A percentile compares a stretch with the other conserved stretches of the same genome.
Conservation (phyloP, 345 rosid genomes). For the Melaleuca alternifolia region DNA sequence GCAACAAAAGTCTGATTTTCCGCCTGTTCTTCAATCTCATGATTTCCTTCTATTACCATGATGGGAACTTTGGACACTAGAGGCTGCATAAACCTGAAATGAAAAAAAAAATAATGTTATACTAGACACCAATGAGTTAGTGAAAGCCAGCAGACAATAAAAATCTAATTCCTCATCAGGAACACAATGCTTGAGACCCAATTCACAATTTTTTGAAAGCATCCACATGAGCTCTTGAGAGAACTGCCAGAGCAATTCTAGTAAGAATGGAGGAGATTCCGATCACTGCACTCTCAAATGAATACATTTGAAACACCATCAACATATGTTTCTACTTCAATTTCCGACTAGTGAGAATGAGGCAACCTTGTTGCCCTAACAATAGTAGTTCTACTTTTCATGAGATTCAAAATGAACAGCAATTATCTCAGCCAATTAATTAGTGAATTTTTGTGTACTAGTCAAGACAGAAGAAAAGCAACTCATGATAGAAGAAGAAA, state of each 20-base stretch:
- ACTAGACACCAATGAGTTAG: neutral
- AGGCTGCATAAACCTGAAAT: constrained; percentile 68
- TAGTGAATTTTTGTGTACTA: neutral
- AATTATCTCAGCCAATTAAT: neutral
- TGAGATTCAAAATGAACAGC: neutral
- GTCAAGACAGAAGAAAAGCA: neutral
- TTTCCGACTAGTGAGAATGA: neutral
- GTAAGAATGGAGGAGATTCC: neutral
- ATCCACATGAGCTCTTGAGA: neutral
- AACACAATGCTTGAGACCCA: neutral
- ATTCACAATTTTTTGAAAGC: neutral
- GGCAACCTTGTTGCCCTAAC: neutral
- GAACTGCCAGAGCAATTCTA: neutral
- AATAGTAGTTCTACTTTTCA: neutral
- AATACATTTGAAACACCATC: neutral
- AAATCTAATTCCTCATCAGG: neutral
- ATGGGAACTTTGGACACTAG: constrained; percentile 58
- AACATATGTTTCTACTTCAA: neutral
- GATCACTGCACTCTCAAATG: neutral
- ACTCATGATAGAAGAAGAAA: neutral
- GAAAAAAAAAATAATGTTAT: neutral
- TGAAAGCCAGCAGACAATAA: neutral
- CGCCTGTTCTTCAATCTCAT: constrained; percentile 69
- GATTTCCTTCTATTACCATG: constrained; percentile 89
- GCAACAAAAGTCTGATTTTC: constrained; percentile 60